Evolutionary conservation across 768 basidiomycete species (phyloP), one percentile per base, ranked within the genome.

Genomic region (Lactarius pseudohatsudake): DNA sequence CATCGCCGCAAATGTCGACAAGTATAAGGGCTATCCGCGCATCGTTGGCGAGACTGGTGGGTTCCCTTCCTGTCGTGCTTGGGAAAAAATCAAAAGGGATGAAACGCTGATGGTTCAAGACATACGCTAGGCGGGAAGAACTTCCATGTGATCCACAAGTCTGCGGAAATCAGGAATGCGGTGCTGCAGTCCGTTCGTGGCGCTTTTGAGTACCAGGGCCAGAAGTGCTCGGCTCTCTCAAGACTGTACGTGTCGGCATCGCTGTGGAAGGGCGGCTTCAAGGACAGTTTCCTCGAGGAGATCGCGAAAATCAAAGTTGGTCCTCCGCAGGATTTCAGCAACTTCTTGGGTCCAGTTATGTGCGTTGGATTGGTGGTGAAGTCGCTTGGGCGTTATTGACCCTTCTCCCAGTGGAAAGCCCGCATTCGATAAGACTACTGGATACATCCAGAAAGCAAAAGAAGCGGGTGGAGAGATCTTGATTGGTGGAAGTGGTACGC

Each of bases 301-400:
- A 82, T 88, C 58, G 83, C 87, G 16, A 92, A 90, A 78, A 95
- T 99, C 77, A 92, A 85, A 74, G 85, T 96, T 64, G 97, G 97
- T 3, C 75, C 84, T 20, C 85, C 86, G 22, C 81, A 82, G 59
- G 89, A 94, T 61, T 94, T 90, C 78, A 73, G 79, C 45, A 89
- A 92, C 81, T 99, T 96, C 75, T 86, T 97, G 84, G 97, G 97
- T 6, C 96, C 97, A 65, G 96, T 99, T 65, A 98, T 98, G 93
- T 94, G 72, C 15, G 70, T 43, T 2, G 64, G 81, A 76, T 22
- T 36, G 57, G 54, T 36, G 57, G 54, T 45, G 53, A 20, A 3
- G 47, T 20, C 60, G 3, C 32, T 3, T 60, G 22, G 30, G 18
- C 20, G 1, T 40, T 26, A 43, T 47, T 45, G 15, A 22, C 3